These are phyloP conservation scores for Xerocomus brunneocitrinus DNA, from an alignment of 768 basidiomycete genomes.

Conservation along the genomic window DNA sequence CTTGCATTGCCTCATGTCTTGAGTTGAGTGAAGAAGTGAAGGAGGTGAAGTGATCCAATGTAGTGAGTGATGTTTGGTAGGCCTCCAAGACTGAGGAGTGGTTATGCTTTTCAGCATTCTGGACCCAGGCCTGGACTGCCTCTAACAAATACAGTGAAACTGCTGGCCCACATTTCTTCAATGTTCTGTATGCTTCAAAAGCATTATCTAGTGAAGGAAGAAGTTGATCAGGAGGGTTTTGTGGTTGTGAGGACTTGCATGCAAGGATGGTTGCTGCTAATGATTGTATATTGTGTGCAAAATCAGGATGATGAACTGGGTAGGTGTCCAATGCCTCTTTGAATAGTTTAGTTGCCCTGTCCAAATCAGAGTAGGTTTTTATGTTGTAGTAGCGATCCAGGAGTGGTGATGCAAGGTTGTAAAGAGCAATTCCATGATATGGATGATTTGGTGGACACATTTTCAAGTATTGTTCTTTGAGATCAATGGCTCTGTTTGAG, in stretches of 20 bases:
- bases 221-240: background rate
- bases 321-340: background rate
- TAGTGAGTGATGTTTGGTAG: background rate
- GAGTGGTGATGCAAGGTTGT: background rate
- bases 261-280: background rate
- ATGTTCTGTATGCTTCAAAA: background rate
- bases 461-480: background rate
- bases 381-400: background rate
- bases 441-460: background rate
- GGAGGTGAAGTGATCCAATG: background rate
- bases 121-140: too few relatives aligned
- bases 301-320: background rate
- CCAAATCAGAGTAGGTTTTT: background rate
- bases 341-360: background rate
- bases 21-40: too few relatives aligned
- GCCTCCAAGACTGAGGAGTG: background rate
- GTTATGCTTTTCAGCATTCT: too few relatives aligned
- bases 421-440: background rate
- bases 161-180: background rate
- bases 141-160: background rate
- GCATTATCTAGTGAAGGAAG: background rate
- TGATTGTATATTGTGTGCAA: background rate
- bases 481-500: background rate
- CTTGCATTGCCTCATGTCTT: too few relatives aligned
- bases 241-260: background rate